Evolutionary conservation across 1,139 yeast species (phyloP), one percentile per base, ranked within the genome.

Genomic region (Debaryomyces nepalensis): DNA sequence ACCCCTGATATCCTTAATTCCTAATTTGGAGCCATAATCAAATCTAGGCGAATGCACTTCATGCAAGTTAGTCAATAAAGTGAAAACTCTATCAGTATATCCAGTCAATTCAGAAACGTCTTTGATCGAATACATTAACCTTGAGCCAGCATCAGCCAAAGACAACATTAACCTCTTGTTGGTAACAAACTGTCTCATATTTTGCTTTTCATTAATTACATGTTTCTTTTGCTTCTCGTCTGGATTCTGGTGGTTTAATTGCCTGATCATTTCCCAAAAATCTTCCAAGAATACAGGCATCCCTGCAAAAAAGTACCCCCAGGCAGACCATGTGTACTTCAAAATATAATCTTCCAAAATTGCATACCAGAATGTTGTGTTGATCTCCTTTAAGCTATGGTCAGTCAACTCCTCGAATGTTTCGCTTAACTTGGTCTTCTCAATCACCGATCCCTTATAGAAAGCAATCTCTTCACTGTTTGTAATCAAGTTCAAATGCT

Each of bases 381-480:
- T 73, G 54, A 82, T 81, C 50, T 78, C 81, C 43, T 61, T 65
- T 16, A 63, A 63, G 12, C 75, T 59, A 49, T 79, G 84, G 8
- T 48, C 43, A 53, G 73, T 65, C 48, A 91, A 73, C 32, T 70
- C 72, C 23, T 68, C 60, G 59, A 85, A 90, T 8, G 87, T 77
- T 36, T 74, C 76, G 36, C 64, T 66, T 43, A 90, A 77, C 55
- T 87, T 87, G 5, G 70, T 58, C 58, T 86, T 84, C 64, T 91
- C 97, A 48, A 89, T 79, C n/a, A 75, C 70, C 0, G 95, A 84
- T 22, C 98, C 98, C 58, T 90, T 91, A 60, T 90, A 91, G 59
- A 91, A 91, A 0, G 97, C 96, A 56, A 91, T 89, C 61, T 91
- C 97, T 66, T 91, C 97, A 54, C 91, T 85, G 58, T 91, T 91